Evolutionary conservation across 2,329 filamentous ascomycete genomes (phyloP).

Genomic region (Fusarium agapanthi): DNA sequence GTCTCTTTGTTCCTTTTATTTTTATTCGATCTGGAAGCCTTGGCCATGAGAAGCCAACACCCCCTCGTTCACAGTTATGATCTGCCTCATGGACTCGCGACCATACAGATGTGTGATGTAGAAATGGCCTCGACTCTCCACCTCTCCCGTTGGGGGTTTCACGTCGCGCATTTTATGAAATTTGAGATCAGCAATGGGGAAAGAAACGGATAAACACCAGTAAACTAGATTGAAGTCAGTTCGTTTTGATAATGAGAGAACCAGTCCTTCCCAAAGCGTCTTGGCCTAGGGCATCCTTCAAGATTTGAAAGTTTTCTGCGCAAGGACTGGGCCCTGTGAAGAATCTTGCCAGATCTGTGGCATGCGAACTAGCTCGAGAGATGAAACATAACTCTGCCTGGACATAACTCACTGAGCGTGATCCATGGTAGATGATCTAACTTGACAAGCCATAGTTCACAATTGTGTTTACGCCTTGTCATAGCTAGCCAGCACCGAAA

Average conservation of each 20-base stretch:
- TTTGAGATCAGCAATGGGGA: constrained; percentile 13
- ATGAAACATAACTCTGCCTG: neutral
- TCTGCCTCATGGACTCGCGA: constrained; percentile 37
- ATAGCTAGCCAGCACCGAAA: neutral
- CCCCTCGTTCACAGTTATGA: constrained; percentile 20
- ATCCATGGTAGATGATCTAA: neutral
- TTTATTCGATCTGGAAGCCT: constrained; percentile 30
- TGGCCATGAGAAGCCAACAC: constrained; percentile 39
- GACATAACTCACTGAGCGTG: neutral
- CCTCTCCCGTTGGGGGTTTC: constrained; percentile 14
- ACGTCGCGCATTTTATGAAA: constrained; percentile 19
- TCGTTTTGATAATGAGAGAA: constrained; percentile 18
- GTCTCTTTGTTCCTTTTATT: constrained; percentile 28
- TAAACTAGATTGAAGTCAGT: constrained; percentile 29
- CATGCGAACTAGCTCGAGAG: neutral
- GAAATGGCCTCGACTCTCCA: constrained; percentile 23
- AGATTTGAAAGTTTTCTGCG: neutral
- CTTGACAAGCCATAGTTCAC: neutral
- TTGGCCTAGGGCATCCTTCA: neutral
- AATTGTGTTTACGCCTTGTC: neutral
- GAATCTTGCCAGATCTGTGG: neutral
- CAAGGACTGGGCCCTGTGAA: neutral
- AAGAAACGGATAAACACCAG: constrained; percentile 19
- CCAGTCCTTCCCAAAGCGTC: neutral
- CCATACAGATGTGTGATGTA: constrained; percentile 38